Conservation (phyloP, 1,139 yeast genomes). For the Geotrichum aggregatum region DNA sequence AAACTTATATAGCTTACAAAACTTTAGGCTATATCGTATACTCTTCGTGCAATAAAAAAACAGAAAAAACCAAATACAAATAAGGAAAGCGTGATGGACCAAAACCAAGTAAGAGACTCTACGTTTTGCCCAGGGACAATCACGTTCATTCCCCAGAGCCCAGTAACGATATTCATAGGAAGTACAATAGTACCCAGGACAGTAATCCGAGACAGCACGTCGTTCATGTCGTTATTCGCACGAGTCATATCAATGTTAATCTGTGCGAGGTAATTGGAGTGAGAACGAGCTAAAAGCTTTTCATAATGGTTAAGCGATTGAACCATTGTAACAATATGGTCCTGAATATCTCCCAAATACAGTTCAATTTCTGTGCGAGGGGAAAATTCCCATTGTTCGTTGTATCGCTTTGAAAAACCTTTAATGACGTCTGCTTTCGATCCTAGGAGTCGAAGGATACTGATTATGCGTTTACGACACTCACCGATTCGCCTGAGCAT, state of each 20-base stretch:
- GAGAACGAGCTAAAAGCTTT: slow-evolving; percentile 85
- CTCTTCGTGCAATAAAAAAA: slow-evolving; percentile 33
- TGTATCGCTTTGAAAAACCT: slow-evolving; percentile 87
- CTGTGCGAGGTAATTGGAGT: slow-evolving; percentile 92
- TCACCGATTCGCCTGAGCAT: slow-evolving; percentile 94
- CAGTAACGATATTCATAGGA: slow-evolving; percentile 92
- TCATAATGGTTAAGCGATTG: slow-evolving; percentile 92
- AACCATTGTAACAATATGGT: slow-evolving; percentile 80
- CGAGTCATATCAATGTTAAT: slow-evolving; percentile 95
- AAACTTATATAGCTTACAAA: neutral
- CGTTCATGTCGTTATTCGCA: slow-evolving; percentile 96
- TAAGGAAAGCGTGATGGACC: slow-evolving; percentile 37
- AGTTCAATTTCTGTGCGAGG: slow-evolving; percentile 78
- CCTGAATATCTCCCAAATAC: slow-evolving; percentile 92
- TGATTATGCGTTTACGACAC: slow-evolving; percentile 91
- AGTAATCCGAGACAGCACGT: slow-evolving; percentile 88
- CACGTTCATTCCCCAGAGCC: slow-evolving; percentile 98
- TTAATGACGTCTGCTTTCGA: slow-evolving; percentile 94
- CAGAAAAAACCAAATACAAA: slow-evolving; percentile 37
- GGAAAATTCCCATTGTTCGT: slow-evolving; percentile 73
- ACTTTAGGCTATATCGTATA: slow-evolving; percentile 29
- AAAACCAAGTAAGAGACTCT: slow-evolving; percentile 75
- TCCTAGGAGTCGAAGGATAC: slow-evolving; percentile 74
- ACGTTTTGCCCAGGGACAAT: slow-evolving; percentile 85
- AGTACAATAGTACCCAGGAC: slow-evolving; percentile 90